These are phyloP conservation scores for Endothia cerciana DNA, from an alignment of 2,329 filamentous ascomycete genomes.

Conservation along the genomic window DNA sequence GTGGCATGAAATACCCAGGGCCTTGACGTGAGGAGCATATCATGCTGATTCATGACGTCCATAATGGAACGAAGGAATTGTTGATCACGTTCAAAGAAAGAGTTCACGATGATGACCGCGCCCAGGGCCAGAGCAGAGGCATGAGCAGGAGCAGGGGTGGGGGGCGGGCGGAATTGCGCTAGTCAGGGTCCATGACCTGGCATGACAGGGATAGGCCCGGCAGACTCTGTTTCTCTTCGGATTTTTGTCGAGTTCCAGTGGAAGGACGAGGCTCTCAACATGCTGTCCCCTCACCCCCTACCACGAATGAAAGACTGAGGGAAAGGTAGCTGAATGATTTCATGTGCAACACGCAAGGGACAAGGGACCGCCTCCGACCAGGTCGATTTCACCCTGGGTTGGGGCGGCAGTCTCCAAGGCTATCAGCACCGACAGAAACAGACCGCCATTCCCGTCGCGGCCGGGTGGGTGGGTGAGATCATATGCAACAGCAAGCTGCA, in stretches of 20 bases:
- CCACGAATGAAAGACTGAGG: background rate
- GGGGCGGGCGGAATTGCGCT: background rate
- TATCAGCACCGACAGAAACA: conserved; percentile 1
- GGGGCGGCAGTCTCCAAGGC: background rate
- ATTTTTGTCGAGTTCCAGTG: conserved; percentile 2
- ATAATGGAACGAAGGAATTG: background rate
- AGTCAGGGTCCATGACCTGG: conserved; percentile 15
- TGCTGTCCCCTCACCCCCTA: background rate
- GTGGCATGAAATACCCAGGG: background rate
- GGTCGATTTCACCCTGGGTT: background rate
- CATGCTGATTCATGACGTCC: too few species aligned
- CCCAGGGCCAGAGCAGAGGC: background rate
- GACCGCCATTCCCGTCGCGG: conserved; percentile 13
- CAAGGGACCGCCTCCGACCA: background rate
- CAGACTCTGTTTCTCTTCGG: conserved; percentile 2
- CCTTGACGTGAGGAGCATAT: too few species aligned
- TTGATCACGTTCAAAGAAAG: background rate
- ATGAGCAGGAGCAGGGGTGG: conserved; percentile 12
- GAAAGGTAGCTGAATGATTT: background rate
- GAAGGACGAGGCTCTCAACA: background rate
- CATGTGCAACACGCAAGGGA: background rate
- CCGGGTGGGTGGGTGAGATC: conserved; percentile 12
- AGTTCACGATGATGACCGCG: background rate
- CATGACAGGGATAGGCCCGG: background rate
- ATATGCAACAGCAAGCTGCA: conserved; percentile 15